Evolutionary conservation across 352 stramenopile species (phyloP), one percentile per base, ranked within the genome.

Genomic region (Pythium graminicola): DNA sequence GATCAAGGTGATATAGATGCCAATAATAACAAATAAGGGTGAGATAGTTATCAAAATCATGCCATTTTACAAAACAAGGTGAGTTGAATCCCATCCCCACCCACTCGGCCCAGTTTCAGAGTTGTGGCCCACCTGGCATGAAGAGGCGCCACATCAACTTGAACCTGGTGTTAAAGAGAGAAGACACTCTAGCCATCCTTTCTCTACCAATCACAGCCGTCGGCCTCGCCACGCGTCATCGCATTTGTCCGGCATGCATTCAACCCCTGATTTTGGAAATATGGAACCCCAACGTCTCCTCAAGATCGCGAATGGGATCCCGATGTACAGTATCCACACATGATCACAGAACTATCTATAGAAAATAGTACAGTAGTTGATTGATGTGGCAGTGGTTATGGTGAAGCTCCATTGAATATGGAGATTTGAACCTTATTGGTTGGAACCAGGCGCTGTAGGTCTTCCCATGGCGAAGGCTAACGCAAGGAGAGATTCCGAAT

Each of bases 101-200:
- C 27, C 4, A 8, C 6, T 4, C 1, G 2, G 19, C 26, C 20
- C 36, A 23, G 43, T 19, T 7, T 23, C 6, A 51, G 44, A 31
- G 38, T 45, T 46, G 24, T 54, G 48, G 9, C 22, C 45, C 54
- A 27, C 20, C 35, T 45, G 31, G 24, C 26, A 22, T 63, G 55
- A 63, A 63, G 35, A 52, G 55, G 55, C 55, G 55, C 42, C 40
- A 47, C 41, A 57, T 53, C 54, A 62, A 52, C 29, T 63, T 63
- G 48, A 63, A 57, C 33, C 36, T 46, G 35, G 43, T 19, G 43
- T 39, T 32, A 28, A 35, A 53, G 20, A 43, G 32, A 52, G 42
- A 59, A 45, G 11, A 22, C 40, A 13, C 11, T 16, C 16, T 10
- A 19, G 7, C 29, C 24, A 13, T 35, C 17, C 20, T 43, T 27